Evolutionary conservation across 495 filamentous ascomycete genomes (phyloP).

Genomic region (Venustampulla echinocandica): DNA sequence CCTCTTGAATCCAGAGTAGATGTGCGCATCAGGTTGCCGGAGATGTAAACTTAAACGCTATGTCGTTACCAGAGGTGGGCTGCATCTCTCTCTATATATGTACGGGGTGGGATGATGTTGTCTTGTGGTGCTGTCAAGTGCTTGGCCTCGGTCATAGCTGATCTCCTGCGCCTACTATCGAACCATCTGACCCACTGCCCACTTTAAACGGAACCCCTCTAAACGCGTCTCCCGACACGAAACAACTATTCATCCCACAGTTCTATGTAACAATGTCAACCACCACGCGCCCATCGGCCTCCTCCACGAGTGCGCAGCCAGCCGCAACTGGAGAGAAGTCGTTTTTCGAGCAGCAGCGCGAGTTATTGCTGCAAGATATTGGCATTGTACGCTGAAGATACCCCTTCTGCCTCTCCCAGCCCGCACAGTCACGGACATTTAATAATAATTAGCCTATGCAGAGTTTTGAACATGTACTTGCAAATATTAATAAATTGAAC

Average conservation of each 20-base stretch:
- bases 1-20: no score
- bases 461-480: constrained; percentile 89
- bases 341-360: constrained; percentile 75
- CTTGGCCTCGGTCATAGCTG: no score
- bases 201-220: neutral
- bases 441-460: no score
- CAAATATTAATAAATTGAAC: constrained; percentile 93
- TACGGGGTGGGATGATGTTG: no score
- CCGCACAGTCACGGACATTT: no score
- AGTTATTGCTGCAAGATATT: constrained; percentile 68
- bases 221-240: neutral
- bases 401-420: constrained; percentile 15
- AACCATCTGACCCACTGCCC: no score
- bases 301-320: constrained; percentile 8
- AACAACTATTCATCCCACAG: neutral
- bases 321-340: constrained; percentile 14
- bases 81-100: no score
- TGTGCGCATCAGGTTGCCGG: no score
- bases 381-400: constrained; percentile 64
- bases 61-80: no score
- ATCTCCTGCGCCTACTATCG: no score
- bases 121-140: no score
- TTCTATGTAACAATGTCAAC: constrained; percentile 14
- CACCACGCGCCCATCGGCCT: constrained; percentile 5
- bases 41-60: no score